A percentile compares a stretch with the other conserved stretches of the same genome.
Conservation (phyloP, 208 protist genomes). For the Crithidia brevicula region DNA sequence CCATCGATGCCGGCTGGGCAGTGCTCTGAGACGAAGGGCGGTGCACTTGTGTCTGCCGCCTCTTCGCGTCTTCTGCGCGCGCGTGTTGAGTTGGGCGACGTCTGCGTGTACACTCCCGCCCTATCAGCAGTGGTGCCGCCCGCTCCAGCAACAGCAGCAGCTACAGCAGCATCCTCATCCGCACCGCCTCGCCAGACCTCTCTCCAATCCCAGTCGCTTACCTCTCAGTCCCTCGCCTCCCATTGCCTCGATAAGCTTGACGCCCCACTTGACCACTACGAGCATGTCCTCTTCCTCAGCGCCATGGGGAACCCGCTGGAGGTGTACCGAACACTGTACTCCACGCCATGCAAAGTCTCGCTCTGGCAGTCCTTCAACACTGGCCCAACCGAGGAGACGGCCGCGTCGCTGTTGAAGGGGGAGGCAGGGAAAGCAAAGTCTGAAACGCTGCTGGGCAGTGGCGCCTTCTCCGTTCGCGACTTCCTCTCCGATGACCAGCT, state of each 20-base stretch:
- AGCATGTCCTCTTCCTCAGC: slow-evolving; percentile 34
- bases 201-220: not conserved
- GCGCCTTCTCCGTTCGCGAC: slow-evolving; percentile 54
- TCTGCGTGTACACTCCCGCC: slow-evolving; percentile 7
- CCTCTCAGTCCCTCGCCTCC: not conserved
- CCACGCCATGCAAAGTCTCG: slow-evolving; percentile 30
- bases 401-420: not conserved
- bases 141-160: too few species aligned
- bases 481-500: slow-evolving; percentile 52
- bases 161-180: too few species aligned
- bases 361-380: slow-evolving; percentile 37
- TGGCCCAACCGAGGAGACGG: not conserved
- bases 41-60: not conserved
- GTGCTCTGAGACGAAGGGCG: not conserved
- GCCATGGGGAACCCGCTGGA: slow-evolving; percentile 32
- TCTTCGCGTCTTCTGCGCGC: slow-evolving; percentile 29
- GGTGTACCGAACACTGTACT: slow-evolving; percentile 33
- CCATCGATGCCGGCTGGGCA: not conserved
- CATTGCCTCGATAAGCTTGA: not conserved
- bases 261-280: slow-evolving; percentile 7
- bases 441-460: slow-evolving; percentile 47
- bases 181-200: not conserved
- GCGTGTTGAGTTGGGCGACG: slow-evolving; percentile 20
- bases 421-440: slow-evolving; percentile 6
- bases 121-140: not conserved